Evolutionary conservation across 352 stramenopile genomes (phyloP), one percentile per base, ranked within the genome.

Genomic region (Phytophthora meadii): DNA sequence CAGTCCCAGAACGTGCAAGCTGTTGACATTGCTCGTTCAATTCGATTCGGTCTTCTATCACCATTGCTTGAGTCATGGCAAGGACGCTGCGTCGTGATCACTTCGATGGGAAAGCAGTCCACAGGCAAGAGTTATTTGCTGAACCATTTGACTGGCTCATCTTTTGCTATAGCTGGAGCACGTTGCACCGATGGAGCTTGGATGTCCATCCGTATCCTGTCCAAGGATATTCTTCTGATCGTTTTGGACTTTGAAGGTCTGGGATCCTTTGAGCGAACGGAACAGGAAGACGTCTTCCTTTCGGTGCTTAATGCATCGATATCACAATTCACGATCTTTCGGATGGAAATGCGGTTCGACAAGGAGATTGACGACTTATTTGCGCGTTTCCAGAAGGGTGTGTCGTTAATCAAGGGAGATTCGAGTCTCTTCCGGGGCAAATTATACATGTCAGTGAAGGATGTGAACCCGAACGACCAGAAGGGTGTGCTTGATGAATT

Each of bases 111-210:
- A 8, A 84, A 84, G n/a, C 86, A 94, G 56, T 94, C 86, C 15
- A 94, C 86, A 2, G 83, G 86, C 4, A 92, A 94, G 50, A 92
- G 82, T 52, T 94, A 94, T 50, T 81, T 92, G 15, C 57, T 94
- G 1, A 94, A 93, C 42, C 86, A 92, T 39, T 62, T 93, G 49
- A 89, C 83, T 0, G 83, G 85, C 0, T 84, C 77, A 1, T 93
- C 85, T 5, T 92, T 91, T 70, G 79, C 84, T 5, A 90, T 83
- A n/a, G 68, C 72, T 67, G 75, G 74, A 19, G 59, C 71, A 34
- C 68, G 74, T 0, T 82, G 74, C 36, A 82, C 71, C 1, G 74
- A 82, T 6, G 74, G 71, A 34, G 74, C 74, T 0, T 82, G 74
- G 74, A 82, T 82, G 71, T 68, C 62, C n/a, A 46, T 80, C 30